Percentiles rank a stretch among this genome's conserved stretches.
phyloP scores from a whole-genome alignment of 2,329 filamentous ascomycete species.

The Neophaeococcomyces aloes region DNA sequence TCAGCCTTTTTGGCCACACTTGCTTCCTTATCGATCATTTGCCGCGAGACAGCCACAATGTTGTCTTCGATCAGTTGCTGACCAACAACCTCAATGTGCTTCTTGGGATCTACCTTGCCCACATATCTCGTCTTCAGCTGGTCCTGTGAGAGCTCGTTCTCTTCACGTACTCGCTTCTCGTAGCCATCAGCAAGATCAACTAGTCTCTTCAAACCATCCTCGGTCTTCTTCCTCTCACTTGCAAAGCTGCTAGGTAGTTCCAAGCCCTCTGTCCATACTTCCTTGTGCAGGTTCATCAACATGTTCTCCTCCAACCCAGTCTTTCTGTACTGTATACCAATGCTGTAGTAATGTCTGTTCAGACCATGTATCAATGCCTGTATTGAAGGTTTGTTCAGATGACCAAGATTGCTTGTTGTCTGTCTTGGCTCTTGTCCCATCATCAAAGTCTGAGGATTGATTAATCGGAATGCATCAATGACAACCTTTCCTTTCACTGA shows the following conservation, averaged over 20 bases:
- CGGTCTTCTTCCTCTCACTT: slow-evolving; percentile 71
- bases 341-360: slow-evolving; percentile 98
- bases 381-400: slow-evolving; percentile 99
- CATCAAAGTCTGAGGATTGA: slow-evolving; percentile 95
- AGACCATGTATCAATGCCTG: slow-evolving; percentile 96
- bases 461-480: slow-evolving; percentile 96
- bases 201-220: slow-evolving; percentile 76
- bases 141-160: slow-evolving; percentile 92
- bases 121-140: slow-evolving; percentile 98
- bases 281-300: slow-evolving; percentile 99
- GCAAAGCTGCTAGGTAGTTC: slow-evolving; percentile 97
- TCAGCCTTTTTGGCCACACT: slow-evolving; percentile 67
- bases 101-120: slow-evolving; percentile 97
- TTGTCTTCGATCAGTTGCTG: slow-evolving; percentile 98
- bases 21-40: slow-evolving; percentile 99
- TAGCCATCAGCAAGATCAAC: slow-evolving; percentile 89
- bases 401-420: slow-evolving; percentile 93
- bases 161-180: slow-evolving; percentile 97
- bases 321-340: slow-evolving; percentile 96
- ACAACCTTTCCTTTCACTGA: slow-evolving; percentile 99
- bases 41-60: slow-evolving; percentile 92
- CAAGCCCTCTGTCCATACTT: slow-evolving; percentile 95
- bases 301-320: slow-evolving; percentile 97
- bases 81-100: slow-evolving; percentile 93
- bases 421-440: slow-evolving; percentile 95